These are phyloP conservation scores for Collybiopsis confluens DNA, from an alignment of 768 basidiomycete species.

Conservation along the genomic window DNA sequence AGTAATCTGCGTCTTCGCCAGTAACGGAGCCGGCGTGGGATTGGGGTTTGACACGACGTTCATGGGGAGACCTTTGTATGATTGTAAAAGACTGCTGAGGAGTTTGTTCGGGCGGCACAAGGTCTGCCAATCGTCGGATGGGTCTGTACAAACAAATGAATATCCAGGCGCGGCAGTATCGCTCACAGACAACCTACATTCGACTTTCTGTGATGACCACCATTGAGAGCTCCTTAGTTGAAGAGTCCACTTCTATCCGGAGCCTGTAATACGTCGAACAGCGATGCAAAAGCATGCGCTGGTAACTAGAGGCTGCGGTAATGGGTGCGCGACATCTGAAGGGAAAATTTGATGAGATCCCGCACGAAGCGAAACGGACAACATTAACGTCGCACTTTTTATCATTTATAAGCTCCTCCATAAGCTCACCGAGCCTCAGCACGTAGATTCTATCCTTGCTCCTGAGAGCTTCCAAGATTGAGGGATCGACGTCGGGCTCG, in stretches of 20 bases:
- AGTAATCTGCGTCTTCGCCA: slow-evolving; percentile 73
- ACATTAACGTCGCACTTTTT: slow-evolving; percentile 69
- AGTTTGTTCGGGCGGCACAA: slow-evolving; percentile 70
- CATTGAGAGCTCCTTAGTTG: slow-evolving; percentile 61
- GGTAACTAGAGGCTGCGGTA: slow-evolving; percentile 71
- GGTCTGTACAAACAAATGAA: slow-evolving; percentile 44
- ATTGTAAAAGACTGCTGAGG: slow-evolving; percentile 82
- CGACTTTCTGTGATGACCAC: slow-evolving; percentile 57
- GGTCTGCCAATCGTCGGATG: slow-evolving; percentile 61
- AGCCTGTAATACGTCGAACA: slow-evolving; percentile 80
- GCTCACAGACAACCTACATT: slow-evolving; percentile 51
- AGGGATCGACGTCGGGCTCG: slow-evolving; percentile 60
- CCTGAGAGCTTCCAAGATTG: slow-evolving; percentile 80
- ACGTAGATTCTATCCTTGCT: slow-evolving; percentile 88
- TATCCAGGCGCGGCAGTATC: slow-evolving; percentile 15
- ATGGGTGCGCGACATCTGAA: slow-evolving; percentile 62
- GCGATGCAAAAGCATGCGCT: slow-evolving; percentile 81
- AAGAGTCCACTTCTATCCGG: slow-evolving; percentile 61
- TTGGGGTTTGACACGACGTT: slow-evolving; percentile 51
- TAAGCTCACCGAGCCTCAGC: slow-evolving; percentile 81
- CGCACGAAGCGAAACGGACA: too few relatives aligned
- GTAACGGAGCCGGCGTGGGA: slow-evolving; percentile 73
- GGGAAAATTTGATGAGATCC: too few relatives aligned
- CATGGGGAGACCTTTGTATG: slow-evolving; percentile 65
- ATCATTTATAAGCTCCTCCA: slow-evolving; percentile 77